Evolutionary conservation across 148 eudicot genomes (phyloP), one percentile per base, ranked within the genome.

Genomic region (Diospyros lotus): DNA sequence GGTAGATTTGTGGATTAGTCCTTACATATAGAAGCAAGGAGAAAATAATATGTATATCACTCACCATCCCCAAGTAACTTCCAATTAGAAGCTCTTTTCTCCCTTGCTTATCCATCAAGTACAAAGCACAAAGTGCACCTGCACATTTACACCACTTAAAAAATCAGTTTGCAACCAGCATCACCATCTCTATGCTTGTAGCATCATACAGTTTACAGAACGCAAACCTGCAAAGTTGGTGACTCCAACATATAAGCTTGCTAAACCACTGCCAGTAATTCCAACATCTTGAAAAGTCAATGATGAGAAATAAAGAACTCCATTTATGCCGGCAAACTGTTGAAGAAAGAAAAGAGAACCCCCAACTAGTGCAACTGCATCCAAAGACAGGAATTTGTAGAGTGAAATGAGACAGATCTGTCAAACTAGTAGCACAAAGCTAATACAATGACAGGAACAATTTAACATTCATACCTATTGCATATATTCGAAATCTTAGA

Each of bases 241-340:
- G 64, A 92, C 59, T 76, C 97, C 97, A 71, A 88, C 85, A 76
- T 66, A 89, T 65, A 92, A 79, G 85, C 97, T 89, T 74, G 94
- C 94, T 53, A 89, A 84, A 73, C 89, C 90, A 72, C 88, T 85
- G 59, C 82, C 88, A n/a, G 86, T 73, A 71, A 92, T 88, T 75
- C 97, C 97, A 84, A 90, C 92, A 81, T 88, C 97, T 81, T 81
- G 80, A 75, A 92, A 90, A 66, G 92, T 88, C 85, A 92, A 78
- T 55, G 97, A 92, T 9, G 97, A 92, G 79, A 89, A 92, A 71
- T 90, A 89, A 58, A 92, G 89, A 75, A 89, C 92, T 50, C 91
- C 94, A 77, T 92, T 92, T 78, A 90, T 88, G 60, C 97, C 97
- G 13, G 97, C 92, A 82, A 92, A 88, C 78, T 90, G 97, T 66